Conservation (phyloP, 148 eudicot genomes). For the Dysphania ambrosioides region DNA sequence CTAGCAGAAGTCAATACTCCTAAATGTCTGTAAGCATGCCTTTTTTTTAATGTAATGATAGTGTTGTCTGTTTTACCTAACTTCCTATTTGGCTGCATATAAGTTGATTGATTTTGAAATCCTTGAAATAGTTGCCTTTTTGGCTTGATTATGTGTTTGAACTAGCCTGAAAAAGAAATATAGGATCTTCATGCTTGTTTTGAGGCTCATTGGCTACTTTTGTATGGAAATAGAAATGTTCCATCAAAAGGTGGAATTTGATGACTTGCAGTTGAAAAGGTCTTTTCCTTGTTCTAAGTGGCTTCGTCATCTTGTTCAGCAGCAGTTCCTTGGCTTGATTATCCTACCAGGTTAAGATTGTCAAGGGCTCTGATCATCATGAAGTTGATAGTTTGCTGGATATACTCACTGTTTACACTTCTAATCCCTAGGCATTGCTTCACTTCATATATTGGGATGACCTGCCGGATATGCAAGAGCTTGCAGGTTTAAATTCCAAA, state of each 20-base stretch:
- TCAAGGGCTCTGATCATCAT: slow-evolving; percentile 4
- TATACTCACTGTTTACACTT: slow-evolving; percentile 8
- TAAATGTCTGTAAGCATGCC: too few species aligned
- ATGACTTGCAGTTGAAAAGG: slow-evolving; percentile 26
- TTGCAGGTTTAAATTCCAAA: slow-evolving; percentile 70
- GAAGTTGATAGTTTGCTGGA: neutral
- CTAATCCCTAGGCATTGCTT: slow-evolving; percentile 64
- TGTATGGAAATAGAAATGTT: slow-evolving; percentile 12
- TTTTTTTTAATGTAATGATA: too few species aligned
- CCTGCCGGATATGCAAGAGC: slow-evolving; percentile 80
- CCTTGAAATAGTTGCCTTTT: neutral
- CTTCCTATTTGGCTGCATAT: neutral
- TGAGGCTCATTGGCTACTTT: slow-evolving; percentile 21
- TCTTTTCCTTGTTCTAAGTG: slow-evolving; percentile 18
- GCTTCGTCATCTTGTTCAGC: slow-evolving; percentile 24
- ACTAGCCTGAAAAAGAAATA: slow-evolving; percentile 5
- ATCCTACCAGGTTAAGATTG: slow-evolving; percentile 19
- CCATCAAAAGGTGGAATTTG: slow-evolving; percentile 21
- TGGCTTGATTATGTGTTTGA: neutral
- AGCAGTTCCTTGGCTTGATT: slow-evolving; percentile 22
- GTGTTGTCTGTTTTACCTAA: neutral
- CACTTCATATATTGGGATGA: slow-evolving; percentile 88
- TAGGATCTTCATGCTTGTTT: slow-evolving; percentile 10
- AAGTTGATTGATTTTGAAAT: neutral
- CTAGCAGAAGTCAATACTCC: neutral